A percentile compares a stretch with the other conserved stretches of the same genome.
These are phyloP conservation scores for Allium fistulosum DNA, from an alignment of 106 monocot genomes.

Conservation along the genomic window DNA sequence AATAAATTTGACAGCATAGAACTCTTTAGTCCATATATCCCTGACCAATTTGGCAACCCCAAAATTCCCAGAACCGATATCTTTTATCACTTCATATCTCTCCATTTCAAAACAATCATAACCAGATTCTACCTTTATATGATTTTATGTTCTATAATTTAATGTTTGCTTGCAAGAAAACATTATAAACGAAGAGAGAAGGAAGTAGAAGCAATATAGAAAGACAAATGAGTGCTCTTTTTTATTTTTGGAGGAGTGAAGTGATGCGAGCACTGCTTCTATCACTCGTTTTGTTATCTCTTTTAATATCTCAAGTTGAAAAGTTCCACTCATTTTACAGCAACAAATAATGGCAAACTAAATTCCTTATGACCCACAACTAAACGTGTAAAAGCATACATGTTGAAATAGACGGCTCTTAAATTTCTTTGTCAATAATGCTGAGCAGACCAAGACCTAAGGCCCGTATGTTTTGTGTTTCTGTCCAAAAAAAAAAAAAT, in stretches of 20 bases:
- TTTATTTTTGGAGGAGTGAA: background rate
- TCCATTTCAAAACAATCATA: conserved; percentile 19
- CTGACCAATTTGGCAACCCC: conserved; percentile 38
- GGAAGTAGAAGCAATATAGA: background rate
- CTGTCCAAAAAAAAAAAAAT: no score
- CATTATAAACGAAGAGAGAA: background rate
- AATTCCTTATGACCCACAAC: no score
- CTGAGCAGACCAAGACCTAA: no score
- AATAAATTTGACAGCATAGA: conserved; percentile 38
- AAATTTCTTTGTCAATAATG: no score
- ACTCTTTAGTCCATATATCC: conserved; percentile 21
- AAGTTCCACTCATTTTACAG: no score
- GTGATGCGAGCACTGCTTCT: background rate
- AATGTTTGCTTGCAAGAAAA: no score
- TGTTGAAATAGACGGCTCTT: no score
- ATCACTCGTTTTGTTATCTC: background rate
- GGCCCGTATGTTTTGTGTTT: no score
- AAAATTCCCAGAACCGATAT: conserved; percentile 39
- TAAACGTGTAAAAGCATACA: no score
- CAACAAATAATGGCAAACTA: no score
- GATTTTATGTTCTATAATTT: no score
- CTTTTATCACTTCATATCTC: conserved; percentile 26
- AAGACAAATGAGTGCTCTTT: background rate
- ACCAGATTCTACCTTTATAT: background rate
- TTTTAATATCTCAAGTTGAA: background rate